phyloP scores from a whole-genome alignment of 441 rosid species.

The Isatis lusitanica region DNA sequence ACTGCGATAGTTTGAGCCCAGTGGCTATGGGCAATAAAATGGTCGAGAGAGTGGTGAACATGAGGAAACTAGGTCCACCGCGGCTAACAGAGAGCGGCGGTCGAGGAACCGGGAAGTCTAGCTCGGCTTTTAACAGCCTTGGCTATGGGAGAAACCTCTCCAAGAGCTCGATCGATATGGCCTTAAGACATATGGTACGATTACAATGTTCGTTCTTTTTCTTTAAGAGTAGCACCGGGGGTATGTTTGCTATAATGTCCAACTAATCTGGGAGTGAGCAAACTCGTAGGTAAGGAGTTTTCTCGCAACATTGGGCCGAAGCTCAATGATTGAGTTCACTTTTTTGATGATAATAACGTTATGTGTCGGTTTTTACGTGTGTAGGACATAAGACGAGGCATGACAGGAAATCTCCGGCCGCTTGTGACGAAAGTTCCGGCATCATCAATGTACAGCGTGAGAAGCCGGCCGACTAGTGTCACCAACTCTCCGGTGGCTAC shows the following conservation, averaged over 20 bases:
- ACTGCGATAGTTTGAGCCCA: conserved; percentile 59
- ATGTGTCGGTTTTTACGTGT: conserved; percentile 5
- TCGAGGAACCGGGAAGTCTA: conserved; percentile 24
- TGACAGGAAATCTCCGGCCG: conserved; percentile 61
- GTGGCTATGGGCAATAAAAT: conserved; percentile 75
- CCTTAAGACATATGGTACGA: conserved; percentile 83
- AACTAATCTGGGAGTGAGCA: too few relatives aligned
- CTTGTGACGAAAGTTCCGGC: conserved; percentile 69
- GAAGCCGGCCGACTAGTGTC: conserved; percentile 57
- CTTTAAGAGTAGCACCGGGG: background rate
- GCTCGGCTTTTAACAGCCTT: conserved; percentile 48
- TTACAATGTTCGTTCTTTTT: background rate
- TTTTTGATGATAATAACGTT: background rate
- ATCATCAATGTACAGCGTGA: conserved; percentile 75
- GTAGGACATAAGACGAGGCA: conserved; percentile 78
- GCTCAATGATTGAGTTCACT: too few relatives aligned
- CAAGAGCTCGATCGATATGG: conserved; percentile 87
- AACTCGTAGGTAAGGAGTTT: too few relatives aligned
- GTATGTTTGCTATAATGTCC: background rate
- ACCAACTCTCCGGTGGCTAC: conserved; percentile 52
- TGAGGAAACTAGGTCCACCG: conserved; percentile 86
- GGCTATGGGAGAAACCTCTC: conserved; percentile 83
- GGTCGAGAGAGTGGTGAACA: conserved; percentile 92
- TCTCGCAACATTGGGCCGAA: too few relatives aligned
- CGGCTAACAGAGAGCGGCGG: conserved; percentile 45